These are phyloP conservation scores for Polytolypa hystricis DNA, from an alignment of 2,329 filamentous ascomycete genomes.

Conservation along the genomic window DNA sequence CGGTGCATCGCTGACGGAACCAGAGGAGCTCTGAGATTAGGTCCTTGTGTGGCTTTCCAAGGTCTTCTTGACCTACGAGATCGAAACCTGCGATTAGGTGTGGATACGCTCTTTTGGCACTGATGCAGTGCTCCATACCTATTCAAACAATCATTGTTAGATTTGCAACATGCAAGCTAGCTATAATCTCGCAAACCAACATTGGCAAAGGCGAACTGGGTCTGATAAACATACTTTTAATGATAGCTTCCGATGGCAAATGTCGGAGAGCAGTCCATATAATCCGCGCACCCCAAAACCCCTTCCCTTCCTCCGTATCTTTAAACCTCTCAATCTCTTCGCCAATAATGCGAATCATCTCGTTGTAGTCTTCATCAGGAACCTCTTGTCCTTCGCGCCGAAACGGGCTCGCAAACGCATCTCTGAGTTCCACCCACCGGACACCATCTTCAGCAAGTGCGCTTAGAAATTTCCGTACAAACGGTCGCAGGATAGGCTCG, in stretches of 20 bases:
- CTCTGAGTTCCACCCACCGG: slow-evolving; percentile 70
- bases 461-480: slow-evolving; percentile 59
- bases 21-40: slow-evolving; percentile 78
- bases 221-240: slow-evolving; percentile 42
- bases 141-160: no score
- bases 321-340: slow-evolving; percentile 74
- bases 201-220: no score
- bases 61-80: slow-evolving; percentile 78
- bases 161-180: no score
- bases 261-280: slow-evolving; percentile 72
- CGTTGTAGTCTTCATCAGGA: slow-evolving; percentile 55
- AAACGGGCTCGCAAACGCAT: slow-evolving; percentile 63
- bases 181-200: no score
- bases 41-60: slow-evolving; percentile 62
- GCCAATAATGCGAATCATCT: slow-evolving; percentile 60
- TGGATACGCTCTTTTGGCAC: slow-evolving; percentile 52
- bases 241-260: slow-evolving; percentile 52
- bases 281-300: slow-evolving; percentile 73
- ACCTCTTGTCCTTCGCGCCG: slow-evolving; percentile 52
- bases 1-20: slow-evolving; percentile 76
- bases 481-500: slow-evolving; percentile 75
- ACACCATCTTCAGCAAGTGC: slow-evolving; percentile 71
- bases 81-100: slow-evolving; percentile 55
- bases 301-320: slow-evolving; percentile 54
- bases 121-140: slow-evolving; percentile 74